A percentile compares a stretch with the other conserved stretches of the same genome.
These are phyloP conservation scores for Fraxinus baroniana DNA, from an alignment of 305 asterid genomes.

Conservation along the genomic window DNA sequence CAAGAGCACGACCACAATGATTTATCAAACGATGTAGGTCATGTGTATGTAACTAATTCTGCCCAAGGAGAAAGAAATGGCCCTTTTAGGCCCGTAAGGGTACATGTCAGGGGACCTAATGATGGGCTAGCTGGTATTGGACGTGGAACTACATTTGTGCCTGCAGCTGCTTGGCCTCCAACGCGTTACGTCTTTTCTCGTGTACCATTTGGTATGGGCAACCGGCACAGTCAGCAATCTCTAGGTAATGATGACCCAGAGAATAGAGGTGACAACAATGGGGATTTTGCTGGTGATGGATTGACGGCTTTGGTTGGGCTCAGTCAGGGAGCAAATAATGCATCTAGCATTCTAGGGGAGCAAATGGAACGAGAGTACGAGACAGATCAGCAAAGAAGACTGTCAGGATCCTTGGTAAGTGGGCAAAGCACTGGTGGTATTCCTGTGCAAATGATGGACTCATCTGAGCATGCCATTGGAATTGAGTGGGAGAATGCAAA, in stretches of 20 bases:
- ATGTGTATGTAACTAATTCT: constrained; percentile 65
- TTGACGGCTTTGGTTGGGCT: constrained; percentile 96
- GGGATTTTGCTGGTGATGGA: constrained; percentile 86
- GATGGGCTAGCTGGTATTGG: constrained; percentile 98
- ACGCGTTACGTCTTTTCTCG: constrained; percentile 98
- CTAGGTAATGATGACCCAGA: constrained; percentile 78
- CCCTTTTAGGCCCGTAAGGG: constrained; percentile 76
- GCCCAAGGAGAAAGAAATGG: constrained; percentile 80
- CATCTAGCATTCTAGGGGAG: constrained; percentile 51
- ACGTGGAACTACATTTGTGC: constrained; percentile 77
- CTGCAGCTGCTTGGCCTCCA: constrained; percentile 90
- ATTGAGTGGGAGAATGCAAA: constrained; percentile 73
- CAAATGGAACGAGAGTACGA: constrained; percentile 61
- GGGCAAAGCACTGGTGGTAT: constrained; percentile 58
- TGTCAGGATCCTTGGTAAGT: constrained; percentile 44
- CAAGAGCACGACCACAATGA: constrained; percentile 66
- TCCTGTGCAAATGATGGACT: constrained; percentile 64
- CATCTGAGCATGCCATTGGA: constrained; percentile 59
- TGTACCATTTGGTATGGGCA: constrained; percentile 88
- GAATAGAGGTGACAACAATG: constrained; percentile 65
- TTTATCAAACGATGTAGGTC: constrained; percentile 58
- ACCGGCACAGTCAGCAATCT: constrained; percentile 70
- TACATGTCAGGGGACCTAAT: constrained; percentile 74
- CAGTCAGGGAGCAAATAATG: constrained; percentile 71
- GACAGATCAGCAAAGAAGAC: constrained; percentile 46